phyloP scores from a whole-genome alignment of 1,284 basidiomycete genomes.

The Cerioporus squamosus region DNA sequence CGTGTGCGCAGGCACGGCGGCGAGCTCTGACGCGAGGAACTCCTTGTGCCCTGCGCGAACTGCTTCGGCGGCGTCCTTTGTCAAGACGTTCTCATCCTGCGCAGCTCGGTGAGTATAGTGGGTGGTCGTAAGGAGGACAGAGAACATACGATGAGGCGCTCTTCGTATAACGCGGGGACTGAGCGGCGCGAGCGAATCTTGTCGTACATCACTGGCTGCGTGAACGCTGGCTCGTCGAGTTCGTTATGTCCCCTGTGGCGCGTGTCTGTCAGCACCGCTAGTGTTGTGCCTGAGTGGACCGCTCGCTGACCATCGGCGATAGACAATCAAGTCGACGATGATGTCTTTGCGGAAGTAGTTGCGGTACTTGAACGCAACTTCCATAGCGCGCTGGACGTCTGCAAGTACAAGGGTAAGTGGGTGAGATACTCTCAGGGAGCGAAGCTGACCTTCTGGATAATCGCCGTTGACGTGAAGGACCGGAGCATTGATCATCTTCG shows the following conservation, averaged over 20 bases:
- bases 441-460: constrained; percentile 73
- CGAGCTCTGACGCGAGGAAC: constrained; percentile 64
- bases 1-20: constrained; percentile 49
- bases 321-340: constrained; percentile 87
- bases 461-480: constrained; percentile 94
- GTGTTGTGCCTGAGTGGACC: constrained; percentile 8
- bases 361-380: constrained; percentile 83
- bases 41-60: constrained; percentile 63
- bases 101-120: not conserved
- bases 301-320: constrained; percentile 71
- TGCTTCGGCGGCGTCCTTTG: constrained; percentile 48
- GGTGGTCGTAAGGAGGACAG: constrained; percentile 1
- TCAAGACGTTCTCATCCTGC: constrained; percentile 62
- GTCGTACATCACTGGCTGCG: constrained; percentile 89
- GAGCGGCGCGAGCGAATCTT: constrained; percentile 78
- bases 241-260: constrained; percentile 80
- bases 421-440: not conserved
- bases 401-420: constrained; percentile 5
- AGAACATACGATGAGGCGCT: constrained; percentile 67
- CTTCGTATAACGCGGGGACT: constrained; percentile 83
- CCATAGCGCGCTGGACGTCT: constrained; percentile 81
- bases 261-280: not conserved
- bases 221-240: constrained; percentile 89
- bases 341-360: constrained; percentile 87
- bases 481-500: constrained; percentile 89